phyloP scores from a whole-genome alignment of 768 basidiomycete genomes.

The Lactarius tabidus region DNA sequence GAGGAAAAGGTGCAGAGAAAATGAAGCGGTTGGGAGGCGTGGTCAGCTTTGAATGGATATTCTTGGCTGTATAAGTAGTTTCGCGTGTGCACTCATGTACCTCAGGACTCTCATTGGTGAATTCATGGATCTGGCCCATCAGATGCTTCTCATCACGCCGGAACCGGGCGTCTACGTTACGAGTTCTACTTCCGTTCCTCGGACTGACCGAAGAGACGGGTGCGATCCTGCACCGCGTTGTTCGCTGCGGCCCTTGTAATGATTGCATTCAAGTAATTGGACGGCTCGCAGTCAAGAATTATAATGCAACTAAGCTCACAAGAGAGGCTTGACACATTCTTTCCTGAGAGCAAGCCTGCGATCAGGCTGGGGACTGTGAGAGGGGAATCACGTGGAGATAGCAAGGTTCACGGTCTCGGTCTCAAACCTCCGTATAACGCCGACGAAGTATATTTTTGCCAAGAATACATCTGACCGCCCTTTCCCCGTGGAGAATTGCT shows the following conservation, averaged over 20 bases:
- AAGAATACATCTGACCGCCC: neutral
- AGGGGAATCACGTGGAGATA: constrained; percentile 4
- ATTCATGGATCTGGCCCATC: constrained; percentile 20
- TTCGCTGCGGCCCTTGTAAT: neutral
- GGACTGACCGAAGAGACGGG: constrained; percentile 2
- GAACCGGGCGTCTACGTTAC: constrained; percentile 20
- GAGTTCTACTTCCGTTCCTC: constrained; percentile 19
- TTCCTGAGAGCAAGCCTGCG: neutral
- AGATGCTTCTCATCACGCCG: constrained; percentile 22
- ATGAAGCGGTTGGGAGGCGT: constrained; percentile 8
- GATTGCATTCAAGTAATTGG: neutral
- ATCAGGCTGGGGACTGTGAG: neutral
- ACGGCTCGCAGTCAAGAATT: neutral
- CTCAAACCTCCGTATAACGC: constrained; percentile 6
- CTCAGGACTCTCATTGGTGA: constrained; percentile 17
- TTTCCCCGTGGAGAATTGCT: neutral
- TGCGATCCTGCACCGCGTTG: constrained; percentile 6
- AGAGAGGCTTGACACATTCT: neutral
- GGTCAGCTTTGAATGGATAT: constrained; percentile 8
- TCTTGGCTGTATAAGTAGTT: constrained; percentile 16
- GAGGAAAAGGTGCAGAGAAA: constrained; percentile 8
- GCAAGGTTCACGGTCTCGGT: neutral
- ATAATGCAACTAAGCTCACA: neutral
- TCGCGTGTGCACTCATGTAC: constrained; percentile 1
- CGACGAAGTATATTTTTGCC: neutral